Percentiles rank a stretch among this genome's conserved stretches.
These are phyloP conservation scores for Trametes elegans DNA, from an alignment of 768 basidiomycete species.

Conservation along the genomic window DNA sequence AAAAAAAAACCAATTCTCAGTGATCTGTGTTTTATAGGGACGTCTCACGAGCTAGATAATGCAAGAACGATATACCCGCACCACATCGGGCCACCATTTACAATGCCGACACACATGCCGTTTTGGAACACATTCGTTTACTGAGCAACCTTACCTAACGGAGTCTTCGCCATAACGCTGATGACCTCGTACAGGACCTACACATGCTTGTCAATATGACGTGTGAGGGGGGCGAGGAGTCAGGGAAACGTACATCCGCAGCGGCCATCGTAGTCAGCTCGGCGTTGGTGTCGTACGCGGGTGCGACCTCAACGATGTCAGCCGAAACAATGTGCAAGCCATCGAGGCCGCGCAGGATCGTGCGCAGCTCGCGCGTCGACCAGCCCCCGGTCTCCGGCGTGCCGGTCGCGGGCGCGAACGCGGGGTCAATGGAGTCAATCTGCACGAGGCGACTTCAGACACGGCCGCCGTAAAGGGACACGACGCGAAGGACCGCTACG, in stretches of 20 bases:
- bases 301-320: constrained; percentile 84
- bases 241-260: constrained; percentile 46
- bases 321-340: constrained; percentile 77
- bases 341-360: constrained; percentile 72
- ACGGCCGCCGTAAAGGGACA: no score
- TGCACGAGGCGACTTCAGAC: constrained; percentile 29
- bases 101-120: neutral
- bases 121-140: neutral
- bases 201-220: no score
- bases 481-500: no score
- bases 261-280: constrained; percentile 65
- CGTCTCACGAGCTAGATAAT: no score
- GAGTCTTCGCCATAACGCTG: constrained; percentile 79
- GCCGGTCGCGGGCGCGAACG: constrained; percentile 80
- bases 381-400: constrained; percentile 85
- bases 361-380: constrained; percentile 80
- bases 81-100: no score
- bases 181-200: constrained; percentile 74
- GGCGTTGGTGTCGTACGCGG: constrained; percentile 72
- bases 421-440: constrained; percentile 81
- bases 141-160: constrained; percentile 52
- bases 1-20: neutral
- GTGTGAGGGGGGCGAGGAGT: no score
- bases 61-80: no score
- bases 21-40: no score